Conservation (phyloP, 1,284 basidiomycete genomes). For the Ustilago xerochloae region DNA sequence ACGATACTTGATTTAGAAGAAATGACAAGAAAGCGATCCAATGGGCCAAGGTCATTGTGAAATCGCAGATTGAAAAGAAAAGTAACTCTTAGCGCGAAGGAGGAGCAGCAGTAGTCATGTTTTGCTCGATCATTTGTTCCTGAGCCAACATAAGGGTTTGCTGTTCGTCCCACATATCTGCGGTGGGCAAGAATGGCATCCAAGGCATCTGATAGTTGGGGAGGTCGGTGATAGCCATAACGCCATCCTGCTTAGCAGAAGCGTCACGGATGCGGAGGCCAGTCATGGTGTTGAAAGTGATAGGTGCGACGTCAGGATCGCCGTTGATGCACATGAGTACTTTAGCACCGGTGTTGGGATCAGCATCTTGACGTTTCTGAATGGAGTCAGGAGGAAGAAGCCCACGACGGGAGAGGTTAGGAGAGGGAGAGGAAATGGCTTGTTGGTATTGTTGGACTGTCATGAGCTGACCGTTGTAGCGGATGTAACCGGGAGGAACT, state of each 20-base stretch:
- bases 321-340: slow-evolving; percentile 49
- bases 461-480: slow-evolving; percentile 34
- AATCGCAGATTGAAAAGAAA: not conserved
- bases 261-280: slow-evolving; percentile 35
- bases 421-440: slow-evolving; percentile 1
- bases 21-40: not conserved
- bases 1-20: not conserved
- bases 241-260: slow-evolving; percentile 10
- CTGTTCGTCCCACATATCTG: slow-evolving; percentile 41
- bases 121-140: slow-evolving; percentile 29
- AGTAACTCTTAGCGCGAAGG: not conserved
- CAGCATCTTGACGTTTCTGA: slow-evolving; percentile 12
- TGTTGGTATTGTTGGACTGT: slow-evolving; percentile 30
- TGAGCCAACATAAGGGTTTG: slow-evolving; percentile 39
- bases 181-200: slow-evolving; percentile 49
- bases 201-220: slow-evolving; percentile 40
- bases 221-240: slow-evolving; percentile 34
- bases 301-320: slow-evolving; percentile 23
- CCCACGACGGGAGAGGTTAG: slow-evolving; percentile 6
- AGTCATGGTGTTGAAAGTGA: slow-evolving; percentile 46
- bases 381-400: slow-evolving; percentile 2
- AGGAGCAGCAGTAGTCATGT: slow-evolving; percentile 18
- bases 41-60: not conserved
- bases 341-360: not conserved
- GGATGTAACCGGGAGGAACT: slow-evolving; percentile 25